These are phyloP conservation scores for Xylariaceae sp. DNA, from an alignment of 2,329 filamentous ascomycete genomes.

Conservation along the genomic window DNA sequence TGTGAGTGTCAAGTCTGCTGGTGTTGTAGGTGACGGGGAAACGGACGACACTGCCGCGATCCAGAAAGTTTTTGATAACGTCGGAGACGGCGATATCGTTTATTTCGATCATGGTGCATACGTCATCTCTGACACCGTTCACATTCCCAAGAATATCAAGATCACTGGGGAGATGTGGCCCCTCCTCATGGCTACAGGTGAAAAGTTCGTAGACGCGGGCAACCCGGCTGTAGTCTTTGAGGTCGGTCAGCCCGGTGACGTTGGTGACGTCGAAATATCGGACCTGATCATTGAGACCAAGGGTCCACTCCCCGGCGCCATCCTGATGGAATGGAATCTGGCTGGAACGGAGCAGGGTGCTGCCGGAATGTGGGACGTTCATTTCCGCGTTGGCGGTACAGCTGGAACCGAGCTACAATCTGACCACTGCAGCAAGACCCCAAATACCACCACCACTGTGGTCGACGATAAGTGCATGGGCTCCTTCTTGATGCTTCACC, in stretches of 20 bases:
- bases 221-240: conserved; percentile 83
- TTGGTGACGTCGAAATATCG: conserved; percentile 77
- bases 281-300: conserved; percentile 82
- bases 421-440: conserved; percentile 73
- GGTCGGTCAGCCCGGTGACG: conserved; percentile 70
- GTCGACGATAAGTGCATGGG: conserved; percentile 66
- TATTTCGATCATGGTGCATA: conserved; percentile 75
- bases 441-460: conserved; percentile 52
- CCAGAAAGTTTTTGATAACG: conserved; percentile 68
- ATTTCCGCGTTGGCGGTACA: conserved; percentile 85
- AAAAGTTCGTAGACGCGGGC: conserved; percentile 63
- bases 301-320: conserved; percentile 78
- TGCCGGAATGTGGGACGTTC: conserved; percentile 89
- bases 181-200: conserved; percentile 75
- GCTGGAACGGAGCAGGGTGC: conserved; percentile 60
- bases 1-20: conserved; percentile 73
- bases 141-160: conserved; percentile 71
- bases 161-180: conserved; percentile 93
- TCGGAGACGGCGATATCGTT: conserved; percentile 58
- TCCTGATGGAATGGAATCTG: conserved; percentile 89
- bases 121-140: conserved; percentile 62
- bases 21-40: conserved; percentile 80
- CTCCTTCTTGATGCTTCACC: conserved; percentile 64
- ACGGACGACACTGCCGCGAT: conserved; percentile 85
- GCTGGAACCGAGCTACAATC: conserved; percentile 79